phyloP scores from a whole-genome alignment of 73 alveolate genomes.

The Tetrahymena borealis region DNA sequence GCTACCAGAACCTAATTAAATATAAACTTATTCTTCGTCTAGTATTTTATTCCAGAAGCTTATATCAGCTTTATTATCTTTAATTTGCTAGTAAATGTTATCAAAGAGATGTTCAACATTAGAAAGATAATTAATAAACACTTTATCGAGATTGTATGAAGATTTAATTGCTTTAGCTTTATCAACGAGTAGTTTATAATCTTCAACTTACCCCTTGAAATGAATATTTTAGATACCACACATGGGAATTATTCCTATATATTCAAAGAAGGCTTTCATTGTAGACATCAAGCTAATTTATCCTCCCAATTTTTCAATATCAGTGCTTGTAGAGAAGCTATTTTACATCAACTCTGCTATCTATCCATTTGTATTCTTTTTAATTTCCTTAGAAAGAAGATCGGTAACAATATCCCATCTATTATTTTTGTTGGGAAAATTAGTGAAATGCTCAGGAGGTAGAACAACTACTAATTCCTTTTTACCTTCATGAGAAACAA shows the following conservation, averaged over 20 bases:
- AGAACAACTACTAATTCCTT: neutral
- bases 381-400: slow-evolving; percentile 3
- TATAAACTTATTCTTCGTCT: neutral
- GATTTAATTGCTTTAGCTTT: neutral
- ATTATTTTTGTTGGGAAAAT: neutral
- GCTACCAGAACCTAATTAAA: neutral
- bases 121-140: neutral
- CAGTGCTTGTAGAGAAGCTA: slow-evolving; percentile 1
- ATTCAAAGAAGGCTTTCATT: slow-evolving; percentile 11
- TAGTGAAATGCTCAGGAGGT: neutral
- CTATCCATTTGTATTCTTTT: slow-evolving; percentile 6
- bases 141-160: neutral
- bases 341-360: neutral
- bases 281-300: slow-evolving; percentile 27
- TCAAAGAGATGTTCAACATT: neutral
- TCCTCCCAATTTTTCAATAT: neutral
- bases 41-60: slow-evolving; percentile 15
- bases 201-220: neutral
- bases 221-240: slow-evolving; percentile 19
- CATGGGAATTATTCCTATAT: neutral
- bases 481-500: slow-evolving; percentile 35
- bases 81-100: neutral
- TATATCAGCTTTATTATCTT: neutral
- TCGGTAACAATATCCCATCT: slow-evolving; percentile 16
- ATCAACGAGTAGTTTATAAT: neutral